Evolutionary conservation across 768 basidiomycete species (phyloP).

Genomic region (Trametopsis cervina): DNA sequence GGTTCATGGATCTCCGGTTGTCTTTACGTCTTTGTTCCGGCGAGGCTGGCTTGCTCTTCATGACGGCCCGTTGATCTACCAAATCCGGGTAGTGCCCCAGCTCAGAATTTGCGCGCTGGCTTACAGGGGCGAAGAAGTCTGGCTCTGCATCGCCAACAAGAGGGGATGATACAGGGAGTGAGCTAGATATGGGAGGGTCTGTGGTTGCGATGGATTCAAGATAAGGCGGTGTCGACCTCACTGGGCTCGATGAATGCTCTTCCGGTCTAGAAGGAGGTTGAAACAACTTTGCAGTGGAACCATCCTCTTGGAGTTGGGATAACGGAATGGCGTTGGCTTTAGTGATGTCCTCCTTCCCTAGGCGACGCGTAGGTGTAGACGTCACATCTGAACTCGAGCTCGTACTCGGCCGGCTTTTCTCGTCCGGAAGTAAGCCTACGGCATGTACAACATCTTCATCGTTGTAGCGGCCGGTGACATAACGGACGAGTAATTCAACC

Average conservation of each 20-base stretch:
- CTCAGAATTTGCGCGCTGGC: conserved; percentile 70
- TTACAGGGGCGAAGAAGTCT: conserved; percentile 25
- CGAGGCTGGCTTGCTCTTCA: conserved; percentile 31
- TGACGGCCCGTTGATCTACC: conserved; percentile 30
- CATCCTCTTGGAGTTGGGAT: conserved; percentile 49
- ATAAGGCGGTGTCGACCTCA: conserved; percentile 36
- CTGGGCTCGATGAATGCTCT: conserved; percentile 15
- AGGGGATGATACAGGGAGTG: conserved; percentile 44
- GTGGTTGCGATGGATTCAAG: conserved; percentile 21
- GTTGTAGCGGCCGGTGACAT: conserved; percentile 76
- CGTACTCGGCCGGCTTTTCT: conserved; percentile 42
- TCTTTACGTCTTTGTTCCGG: conserved; percentile 54
- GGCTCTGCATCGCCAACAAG: conserved; percentile 28
- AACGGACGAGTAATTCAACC: conserved; percentile 90
- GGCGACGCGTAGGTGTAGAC: conserved; percentile 31
- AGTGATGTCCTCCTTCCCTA: conserved; percentile 54
- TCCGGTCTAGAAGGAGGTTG: conserved; percentile 32
- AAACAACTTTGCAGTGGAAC: conserved; percentile 53
- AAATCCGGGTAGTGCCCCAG: conserved; percentile 75
- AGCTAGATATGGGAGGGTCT: conserved; percentile 56
- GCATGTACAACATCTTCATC: conserved; percentile 44
- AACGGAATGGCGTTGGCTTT: conserved; percentile 49
- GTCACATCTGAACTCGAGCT: conserved; percentile 37
- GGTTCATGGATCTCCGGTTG: conserved; percentile 59
- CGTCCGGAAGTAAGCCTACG: conserved; percentile 13